Evolutionary conservation across 495 filamentous ascomycete species (phyloP).

Genomic region (Penicillium waksmanii): DNA sequence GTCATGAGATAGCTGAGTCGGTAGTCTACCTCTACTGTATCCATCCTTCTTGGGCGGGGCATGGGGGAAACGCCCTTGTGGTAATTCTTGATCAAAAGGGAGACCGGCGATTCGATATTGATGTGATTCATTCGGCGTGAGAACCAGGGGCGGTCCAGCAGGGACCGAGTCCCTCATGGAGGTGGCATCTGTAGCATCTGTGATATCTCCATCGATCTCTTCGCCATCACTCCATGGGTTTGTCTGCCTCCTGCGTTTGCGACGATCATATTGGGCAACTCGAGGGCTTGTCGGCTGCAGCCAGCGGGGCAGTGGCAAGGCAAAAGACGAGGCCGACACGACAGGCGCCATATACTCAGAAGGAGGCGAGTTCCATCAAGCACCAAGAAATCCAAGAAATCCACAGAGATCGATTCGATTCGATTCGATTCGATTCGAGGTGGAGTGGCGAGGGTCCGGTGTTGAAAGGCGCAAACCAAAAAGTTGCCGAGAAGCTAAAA

Average conservation of each 20-base stretch:
- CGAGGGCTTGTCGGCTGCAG: constrained; percentile 41
- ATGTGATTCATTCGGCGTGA: constrained; percentile 49
- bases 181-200: constrained; percentile 41
- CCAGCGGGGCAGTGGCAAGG: constrained; percentile 46
- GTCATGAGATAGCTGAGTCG: constrained; percentile 23
- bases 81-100: constrained; percentile 46
- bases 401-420: background rate
- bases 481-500: too few species aligned
- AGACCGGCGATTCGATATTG: constrained; percentile 55
- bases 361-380: constrained; percentile 19
- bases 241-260: constrained; percentile 40
- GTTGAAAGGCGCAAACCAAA: background rate
- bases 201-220: constrained; percentile 29
- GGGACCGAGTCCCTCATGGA: constrained; percentile 32
- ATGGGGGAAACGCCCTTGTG: constrained; percentile 50
- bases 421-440: constrained; percentile 4
- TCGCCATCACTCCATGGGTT: constrained; percentile 22
- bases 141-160: constrained; percentile 31
- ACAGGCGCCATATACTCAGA: constrained; percentile 38
- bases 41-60: constrained; percentile 24
- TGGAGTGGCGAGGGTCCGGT: background rate
- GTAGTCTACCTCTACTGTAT: constrained; percentile 13
- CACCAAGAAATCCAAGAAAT: background rate
- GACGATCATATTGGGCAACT: constrained; percentile 41
- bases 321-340: constrained; percentile 41